Evolutionary conservation across 2,329 filamentous ascomycete species (phyloP).

Genomic region (Diplodia seriata): DNA sequence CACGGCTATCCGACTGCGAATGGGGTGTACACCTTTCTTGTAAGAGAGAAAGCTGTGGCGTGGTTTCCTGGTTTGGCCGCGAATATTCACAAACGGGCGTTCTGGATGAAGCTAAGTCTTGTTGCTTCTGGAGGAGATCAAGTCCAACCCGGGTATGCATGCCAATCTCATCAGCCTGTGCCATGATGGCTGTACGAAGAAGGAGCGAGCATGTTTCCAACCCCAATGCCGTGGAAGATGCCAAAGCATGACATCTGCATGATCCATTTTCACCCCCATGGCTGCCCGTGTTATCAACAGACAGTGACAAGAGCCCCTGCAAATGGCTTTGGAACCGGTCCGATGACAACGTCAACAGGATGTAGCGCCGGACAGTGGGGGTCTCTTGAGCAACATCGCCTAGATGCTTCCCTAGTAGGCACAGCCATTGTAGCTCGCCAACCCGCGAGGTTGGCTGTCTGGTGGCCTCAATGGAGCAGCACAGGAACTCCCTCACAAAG

Average conservation of each 20-base stretch:
- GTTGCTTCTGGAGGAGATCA: constrained; percentile 43
- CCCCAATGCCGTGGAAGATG: constrained; percentile 36
- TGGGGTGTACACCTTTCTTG: constrained; percentile 50
- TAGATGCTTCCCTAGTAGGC: constrained; percentile 10
- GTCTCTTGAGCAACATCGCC: constrained; percentile 9
- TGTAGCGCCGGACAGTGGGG: constrained; percentile 35
- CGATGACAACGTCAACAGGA: constrained; percentile 41
- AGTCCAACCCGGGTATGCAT: constrained; percentile 37
- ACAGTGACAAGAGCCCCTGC: constrained; percentile 36
- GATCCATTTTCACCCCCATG: background rate
- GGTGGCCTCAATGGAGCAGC: constrained; percentile 4
- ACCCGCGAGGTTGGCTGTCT: background rate
- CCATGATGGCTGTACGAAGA: constrained; percentile 39
- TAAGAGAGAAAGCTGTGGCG: constrained; percentile 40
- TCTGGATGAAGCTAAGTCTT: constrained; percentile 33
- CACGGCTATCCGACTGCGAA: constrained; percentile 42
- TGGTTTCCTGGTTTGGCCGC: background rate
- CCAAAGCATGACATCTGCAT: constrained; percentile 36
- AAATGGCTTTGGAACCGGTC: constrained; percentile 38
- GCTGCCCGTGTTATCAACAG: background rate
- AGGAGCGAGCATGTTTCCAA: constrained; percentile 42
- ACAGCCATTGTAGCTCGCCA: constrained; percentile 9
- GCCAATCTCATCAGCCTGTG: constrained; percentile 35
- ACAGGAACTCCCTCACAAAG: constrained; percentile 17
- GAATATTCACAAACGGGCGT: constrained; percentile 37